Evolutionary conservation across 345 rosid species (phyloP).

Genomic region (Populus alba): DNA sequence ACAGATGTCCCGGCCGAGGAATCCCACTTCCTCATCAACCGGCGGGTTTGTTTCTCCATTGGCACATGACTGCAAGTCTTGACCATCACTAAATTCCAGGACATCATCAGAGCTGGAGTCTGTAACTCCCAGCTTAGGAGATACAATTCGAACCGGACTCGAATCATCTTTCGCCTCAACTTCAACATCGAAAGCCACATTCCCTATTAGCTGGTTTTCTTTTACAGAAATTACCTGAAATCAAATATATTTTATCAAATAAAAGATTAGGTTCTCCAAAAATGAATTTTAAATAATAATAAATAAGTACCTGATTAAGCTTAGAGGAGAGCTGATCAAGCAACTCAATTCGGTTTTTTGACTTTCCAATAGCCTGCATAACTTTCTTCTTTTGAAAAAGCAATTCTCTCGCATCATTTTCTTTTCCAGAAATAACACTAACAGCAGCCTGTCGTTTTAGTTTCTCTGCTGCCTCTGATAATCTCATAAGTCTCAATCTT

Average conservation of each 20-base stretch:
- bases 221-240: constrained; percentile 78
- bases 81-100: constrained; percentile 16
- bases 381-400: constrained; percentile 87
- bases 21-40: constrained; percentile 20
- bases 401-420: constrained; percentile 70
- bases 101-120: constrained; percentile 17
- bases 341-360: constrained; percentile 69
- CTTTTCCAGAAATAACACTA: constrained; percentile 59
- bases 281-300: neutral
- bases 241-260: neutral
- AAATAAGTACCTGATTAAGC: constrained; percentile 58
- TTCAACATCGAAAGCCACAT: constrained; percentile 57
- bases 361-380: constrained; percentile 70
- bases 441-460: constrained; percentile 70
- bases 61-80: constrained; percentile 13
- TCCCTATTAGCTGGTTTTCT: constrained; percentile 73
- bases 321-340: constrained; percentile 64
- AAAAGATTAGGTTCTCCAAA: neutral
- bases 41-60: constrained; percentile 17
- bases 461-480: constrained; percentile 85
- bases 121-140: constrained; percentile 44
- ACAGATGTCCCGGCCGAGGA: constrained; percentile 13
- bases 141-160: constrained; percentile 56
- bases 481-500: constrained; percentile 72
- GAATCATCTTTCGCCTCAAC: constrained; percentile 38